phyloP scores from a whole-genome alignment of 352 stramenopile species.

The Pythium volutum region DNA sequence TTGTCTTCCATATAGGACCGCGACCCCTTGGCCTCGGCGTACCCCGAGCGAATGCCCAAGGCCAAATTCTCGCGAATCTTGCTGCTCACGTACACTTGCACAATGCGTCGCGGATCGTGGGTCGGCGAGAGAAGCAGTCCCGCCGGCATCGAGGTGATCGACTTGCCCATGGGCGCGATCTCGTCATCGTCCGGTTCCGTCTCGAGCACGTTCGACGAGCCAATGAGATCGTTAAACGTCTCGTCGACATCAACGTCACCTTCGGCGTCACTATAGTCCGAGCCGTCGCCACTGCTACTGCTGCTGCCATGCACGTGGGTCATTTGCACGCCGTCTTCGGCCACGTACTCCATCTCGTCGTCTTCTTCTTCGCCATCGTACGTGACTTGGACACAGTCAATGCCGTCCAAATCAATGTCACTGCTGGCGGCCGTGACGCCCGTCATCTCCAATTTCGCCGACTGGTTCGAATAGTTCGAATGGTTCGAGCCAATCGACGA shows the following conservation, averaged over 20 bases:
- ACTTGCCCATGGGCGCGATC: slow-evolving; percentile 38
- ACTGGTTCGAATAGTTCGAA: slow-evolving; percentile 22
- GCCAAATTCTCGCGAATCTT: slow-evolving; percentile 82
- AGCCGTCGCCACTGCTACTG: slow-evolving; percentile 49
- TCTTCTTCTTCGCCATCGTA: slow-evolving; percentile 37
- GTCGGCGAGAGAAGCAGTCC: slow-evolving; percentile 27
- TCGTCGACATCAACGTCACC: slow-evolving; percentile 83
- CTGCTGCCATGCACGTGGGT: background rate
- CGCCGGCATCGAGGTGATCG: slow-evolving; percentile 23
- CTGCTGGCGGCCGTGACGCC: slow-evolving; percentile 26
- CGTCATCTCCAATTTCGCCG: slow-evolving; percentile 27
- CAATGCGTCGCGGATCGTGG: slow-evolving; percentile 35
- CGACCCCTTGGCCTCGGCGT: slow-evolving; percentile 80
- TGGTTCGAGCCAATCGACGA: slow-evolving; percentile 10
- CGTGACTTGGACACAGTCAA: slow-evolving; percentile 73
- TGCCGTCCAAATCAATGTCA: slow-evolving; percentile 69
- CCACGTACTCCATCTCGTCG: slow-evolving; percentile 45
- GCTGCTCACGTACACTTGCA: slow-evolving; percentile 87
- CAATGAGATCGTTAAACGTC: slow-evolving; percentile 84
- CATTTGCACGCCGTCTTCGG: slow-evolving; percentile 22
- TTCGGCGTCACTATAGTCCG: slow-evolving; percentile 81
- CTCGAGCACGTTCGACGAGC: slow-evolving; percentile 50
- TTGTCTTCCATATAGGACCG: slow-evolving; percentile 89
- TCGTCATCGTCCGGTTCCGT: slow-evolving; percentile 62
- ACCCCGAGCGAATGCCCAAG: slow-evolving; percentile 71